Percentiles rank a stretch among this genome's conserved stretches.
phyloP scores from a whole-genome alignment of 768 basidiomycete genomes.

The Tulasnella sp. region DNA sequence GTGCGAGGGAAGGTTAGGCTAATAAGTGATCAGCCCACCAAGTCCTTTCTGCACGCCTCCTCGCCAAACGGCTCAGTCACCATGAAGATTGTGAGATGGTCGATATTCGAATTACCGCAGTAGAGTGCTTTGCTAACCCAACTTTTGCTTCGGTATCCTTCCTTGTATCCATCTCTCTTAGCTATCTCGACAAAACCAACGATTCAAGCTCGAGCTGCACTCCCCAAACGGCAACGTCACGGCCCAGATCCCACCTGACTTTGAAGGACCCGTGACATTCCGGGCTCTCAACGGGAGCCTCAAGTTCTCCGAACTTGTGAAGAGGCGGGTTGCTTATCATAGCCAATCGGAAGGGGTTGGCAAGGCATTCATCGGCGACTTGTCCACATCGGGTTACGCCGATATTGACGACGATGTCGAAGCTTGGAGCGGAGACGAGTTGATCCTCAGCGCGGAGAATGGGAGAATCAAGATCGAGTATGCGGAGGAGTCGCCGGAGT shows the following conservation, averaged over 20 bases:
- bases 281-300: slow-evolving; percentile 9
- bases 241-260: slow-evolving; percentile 3
- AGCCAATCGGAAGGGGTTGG: neutral
- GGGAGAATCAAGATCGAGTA: neutral
- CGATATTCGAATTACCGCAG: too few relatives aligned
- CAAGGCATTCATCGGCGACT: neutral
- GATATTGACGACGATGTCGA: neutral
- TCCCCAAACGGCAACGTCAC: slow-evolving; percentile 6
- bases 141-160: neutral
- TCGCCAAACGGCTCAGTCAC: neutral
- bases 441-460: neutral
- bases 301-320: slow-evolving; percentile 1
- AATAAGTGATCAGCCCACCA: slow-evolving; percentile 3
- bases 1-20: neutral
- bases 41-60: neutral
- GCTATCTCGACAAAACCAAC: neutral
- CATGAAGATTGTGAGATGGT: neutral
- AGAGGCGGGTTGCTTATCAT: neutral
- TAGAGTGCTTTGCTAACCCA: neutral
- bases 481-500: neutral
- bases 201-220: neutral
- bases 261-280: slow-evolving; percentile 7
- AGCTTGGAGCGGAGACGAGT: neutral
- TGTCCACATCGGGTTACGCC: neutral
- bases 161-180: neutral